Percentiles rank a stretch among this genome's conserved stretches.
Conservation (phyloP, 192 early-diverging fungal genomes). For the Backusella morwellensis region DNA sequence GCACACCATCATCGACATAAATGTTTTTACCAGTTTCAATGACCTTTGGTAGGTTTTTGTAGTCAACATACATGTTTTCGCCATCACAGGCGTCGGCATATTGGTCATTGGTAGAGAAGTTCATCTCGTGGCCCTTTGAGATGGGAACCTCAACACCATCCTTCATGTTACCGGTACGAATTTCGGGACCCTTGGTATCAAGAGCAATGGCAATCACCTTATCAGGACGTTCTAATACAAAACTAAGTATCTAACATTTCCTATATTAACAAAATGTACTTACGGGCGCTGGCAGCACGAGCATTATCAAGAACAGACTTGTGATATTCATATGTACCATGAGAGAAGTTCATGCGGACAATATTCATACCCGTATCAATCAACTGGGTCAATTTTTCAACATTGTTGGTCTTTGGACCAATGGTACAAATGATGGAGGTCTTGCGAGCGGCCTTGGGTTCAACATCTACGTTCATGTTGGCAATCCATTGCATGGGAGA, state of each 20-base stretch:
- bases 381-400: slow-evolving; percentile 67
- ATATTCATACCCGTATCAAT: slow-evolving; percentile 81
- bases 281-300: slow-evolving; percentile 40
- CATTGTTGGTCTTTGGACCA: slow-evolving; percentile 73
- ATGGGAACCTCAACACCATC: slow-evolving; percentile 62
- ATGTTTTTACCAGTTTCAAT: slow-evolving; percentile 65
- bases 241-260: not conserved
- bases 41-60: slow-evolving; percentile 72
- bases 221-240: slow-evolving; percentile 30
- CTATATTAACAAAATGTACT: not conserved
- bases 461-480: slow-evolving; percentile 56
- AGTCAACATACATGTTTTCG: slow-evolving; percentile 69
- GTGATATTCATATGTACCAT: slow-evolving; percentile 71
- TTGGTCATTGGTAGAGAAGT: slow-evolving; percentile 62
- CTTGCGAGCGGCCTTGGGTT: slow-evolving; percentile 62
- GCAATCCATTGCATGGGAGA: slow-evolving; percentile 68
- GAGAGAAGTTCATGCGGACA: slow-evolving; percentile 78
- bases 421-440: slow-evolving; percentile 85
- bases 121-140: slow-evolving; percentile 64
- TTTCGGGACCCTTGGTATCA: slow-evolving; percentile 82
- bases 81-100: slow-evolving; percentile 52
- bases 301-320: slow-evolving; percentile 72
- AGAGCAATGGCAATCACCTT: slow-evolving; percentile 67
- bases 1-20: slow-evolving; percentile 90
- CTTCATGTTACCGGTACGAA: slow-evolving; percentile 70